These are phyloP conservation scores for Sugiyamaella floridensis DNA, from an alignment of 805 yeast genomes.

Conservation along the genomic window DNA sequence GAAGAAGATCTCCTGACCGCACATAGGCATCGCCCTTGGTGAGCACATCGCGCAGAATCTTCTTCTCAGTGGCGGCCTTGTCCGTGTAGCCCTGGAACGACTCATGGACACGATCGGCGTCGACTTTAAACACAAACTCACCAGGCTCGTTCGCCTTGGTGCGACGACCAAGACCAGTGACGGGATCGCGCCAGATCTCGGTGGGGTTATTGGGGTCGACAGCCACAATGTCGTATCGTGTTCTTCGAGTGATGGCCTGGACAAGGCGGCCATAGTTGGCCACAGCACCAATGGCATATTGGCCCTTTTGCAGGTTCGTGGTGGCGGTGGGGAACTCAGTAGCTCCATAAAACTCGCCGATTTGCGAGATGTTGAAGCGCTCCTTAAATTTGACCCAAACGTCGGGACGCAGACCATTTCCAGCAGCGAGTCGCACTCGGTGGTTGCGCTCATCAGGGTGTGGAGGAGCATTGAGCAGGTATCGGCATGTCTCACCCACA, in stretches of 20 bases:
- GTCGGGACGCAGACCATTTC: constrained; percentile 85
- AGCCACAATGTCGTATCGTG: constrained; percentile 51
- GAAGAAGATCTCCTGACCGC: constrained; percentile 79
- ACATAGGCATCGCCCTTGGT: constrained; percentile 86
- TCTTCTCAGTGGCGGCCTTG: constrained; percentile 68
- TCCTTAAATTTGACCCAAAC: constrained; percentile 78
- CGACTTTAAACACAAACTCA: constrained; percentile 74
- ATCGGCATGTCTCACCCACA: constrained; percentile 93
- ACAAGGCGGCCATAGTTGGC: constrained; percentile 61
- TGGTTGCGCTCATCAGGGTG: constrained; percentile 59
- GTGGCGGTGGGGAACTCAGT: constrained; percentile 90
- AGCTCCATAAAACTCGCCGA: constrained; percentile 91
- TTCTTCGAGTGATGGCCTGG: neutral
- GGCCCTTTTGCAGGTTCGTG: constrained; percentile 71
- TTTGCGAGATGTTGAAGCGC: constrained; percentile 63
- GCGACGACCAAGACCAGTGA: constrained; percentile 51
- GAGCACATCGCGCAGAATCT: constrained; percentile 67
- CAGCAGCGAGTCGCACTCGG: constrained; percentile 63
- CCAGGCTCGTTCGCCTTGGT: constrained; percentile 68
- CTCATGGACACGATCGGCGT: constrained; percentile 53
- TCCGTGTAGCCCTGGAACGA: constrained; percentile 88
- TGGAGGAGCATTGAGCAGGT: constrained; percentile 57
- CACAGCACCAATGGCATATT: constrained; percentile 81
- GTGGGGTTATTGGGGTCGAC: constrained; percentile 78
- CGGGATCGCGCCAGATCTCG: constrained; percentile 60